Conservation (phyloP, 2,329 filamentous ascomycete genomes). For the Ascocoryne sarcoides region DNA sequence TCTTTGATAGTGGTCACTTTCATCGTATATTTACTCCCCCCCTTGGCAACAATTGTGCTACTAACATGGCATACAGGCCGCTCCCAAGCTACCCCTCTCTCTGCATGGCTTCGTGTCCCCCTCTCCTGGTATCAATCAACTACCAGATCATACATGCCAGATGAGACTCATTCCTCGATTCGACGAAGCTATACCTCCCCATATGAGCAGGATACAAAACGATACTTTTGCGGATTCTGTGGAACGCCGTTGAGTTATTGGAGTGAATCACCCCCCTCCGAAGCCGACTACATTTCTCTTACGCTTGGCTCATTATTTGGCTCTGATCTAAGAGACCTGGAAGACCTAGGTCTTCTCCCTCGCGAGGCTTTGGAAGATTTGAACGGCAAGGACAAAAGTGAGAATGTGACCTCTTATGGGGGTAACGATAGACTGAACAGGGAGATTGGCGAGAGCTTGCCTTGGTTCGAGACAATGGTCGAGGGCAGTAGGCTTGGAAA, state of each 20-base stretch:
- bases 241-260: slow-evolving; percentile 79
- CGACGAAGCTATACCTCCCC: slow-evolving; percentile 57
- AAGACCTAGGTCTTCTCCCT: slow-evolving; percentile 66
- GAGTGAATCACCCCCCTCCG: slow-evolving; percentile 62
- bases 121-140: slow-evolving; percentile 70
- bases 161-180: slow-evolving; percentile 63
- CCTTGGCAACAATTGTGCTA: background rate
- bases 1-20: slow-evolving; percentile 43
- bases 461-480: slow-evolving; percentile 80
- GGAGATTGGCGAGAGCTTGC: slow-evolving; percentile 45
- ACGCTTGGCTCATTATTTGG: slow-evolving; percentile 68
- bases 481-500: slow-evolving; percentile 65
- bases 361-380: slow-evolving; percentile 33
- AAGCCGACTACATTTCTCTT: slow-evolving; percentile 72
- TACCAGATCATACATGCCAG: slow-evolving; percentile 66
- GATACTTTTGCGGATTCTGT: slow-evolving; percentile 87
- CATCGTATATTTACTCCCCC: slow-evolving; percentile 55
- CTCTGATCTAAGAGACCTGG: slow-evolving; percentile 63
- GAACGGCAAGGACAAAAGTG: slow-evolving; percentile 17
- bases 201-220: slow-evolving; percentile 46
- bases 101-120: slow-evolving; percentile 76
- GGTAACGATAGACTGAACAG: slow-evolving; percentile 7
- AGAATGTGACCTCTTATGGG: slow-evolving; percentile 20
- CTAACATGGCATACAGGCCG: slow-evolving; percentile 39
- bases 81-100: slow-evolving; percentile 62